Base-by-base conservation (phyloP, 176 grass and related monocot species). In the Rhynchospora tenuis region DNA sequence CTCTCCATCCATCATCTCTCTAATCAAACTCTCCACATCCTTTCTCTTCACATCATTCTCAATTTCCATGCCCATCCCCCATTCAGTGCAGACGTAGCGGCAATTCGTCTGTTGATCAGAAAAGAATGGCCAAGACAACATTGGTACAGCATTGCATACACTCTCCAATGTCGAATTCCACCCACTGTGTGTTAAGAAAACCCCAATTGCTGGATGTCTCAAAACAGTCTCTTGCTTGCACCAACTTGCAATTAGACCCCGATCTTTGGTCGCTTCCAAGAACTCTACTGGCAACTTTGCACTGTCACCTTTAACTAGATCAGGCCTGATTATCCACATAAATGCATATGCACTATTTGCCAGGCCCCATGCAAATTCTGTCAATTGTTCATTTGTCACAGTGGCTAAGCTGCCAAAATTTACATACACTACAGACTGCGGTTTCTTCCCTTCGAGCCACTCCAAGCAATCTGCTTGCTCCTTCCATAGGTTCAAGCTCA, bases 1-100 rank as follows among this genome's bases (percentile, higher is more conserved):
- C 58, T 65, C 79, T 82, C 79, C 59, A 48, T 64, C 79, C 79
- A 82, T 82, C 44, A 82, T 82, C 59, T 82, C 79, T 47, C 38
- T 51, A 14, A 82, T 82, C 79, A 82, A 64, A 27, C 43, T 26
- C 58, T 45, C 15, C 56, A 82, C 20, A n/a, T 81, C 79, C 19
- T 45, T 31, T 81, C 79, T 81, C 79, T 81, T 81, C 58, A 65
- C 79, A 81, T 62, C 57, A 64, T 81, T 81, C 17, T 65, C 79
- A 28, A 81, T 28, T 33, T 81, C 79, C 79, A 65, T 81, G 38
- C 79, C 79, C 9, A 81, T 63, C 79, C 59, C 59, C 79, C 79
- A 81, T 64, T 81, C 59, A 12, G 42, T 10, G 3, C 79, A 81
- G 48, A 46, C 33, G 50, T 81, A 81, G 58, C 52, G 79, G 60